Evolutionary conservation across 139 green algal species (phyloP), one percentile per base, ranked within the genome.

Genomic region (Zygnema circumcarinatum): DNA sequence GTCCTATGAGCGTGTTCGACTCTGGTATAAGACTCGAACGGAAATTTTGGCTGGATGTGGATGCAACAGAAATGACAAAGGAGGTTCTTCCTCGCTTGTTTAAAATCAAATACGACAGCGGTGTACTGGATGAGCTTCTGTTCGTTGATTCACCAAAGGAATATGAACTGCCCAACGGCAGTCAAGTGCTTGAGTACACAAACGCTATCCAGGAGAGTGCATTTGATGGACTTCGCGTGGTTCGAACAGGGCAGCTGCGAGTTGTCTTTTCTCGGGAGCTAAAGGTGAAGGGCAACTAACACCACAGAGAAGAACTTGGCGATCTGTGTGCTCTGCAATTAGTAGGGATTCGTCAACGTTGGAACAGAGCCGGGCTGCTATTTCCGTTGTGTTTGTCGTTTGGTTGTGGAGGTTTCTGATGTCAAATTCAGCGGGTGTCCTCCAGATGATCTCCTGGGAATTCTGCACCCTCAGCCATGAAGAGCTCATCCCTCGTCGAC

Each of bases 91-190:
- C 90, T 20, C 88, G 90, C 0, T 79, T 93, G 1, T 93, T 93
- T 85, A 91, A 93, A 32, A 74, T 93, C 41, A 93, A 93, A 52
- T 93, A 93, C 72, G 89, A 93, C 89, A 93, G 90, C 42, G 90
- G 90, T 38, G 36, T 93, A 32, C 68, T 84, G 42, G 90, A 93
- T 38, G 90, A 93, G 84, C 38, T 93, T 38, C 83, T 93, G 53
- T 93, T 84, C 38, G 47, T 92, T 22, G 90, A 92, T 52, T 33
- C 88, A 47, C 87, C 85, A 0, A 78, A 85, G 35, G 90, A 93
- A 75, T 89, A 89, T 54, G n/a, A 74, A 78, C 84, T 85, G 39
- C 38, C 75, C 21, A 38, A n/a, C 11, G 85, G 85, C 41, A 35
- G 3, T n/a, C 54, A 67, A 29, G 74, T 83, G 32, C 62, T 92